Percentiles rank a stretch among this genome's conserved stretches.
Evolutionary conservation across 1,139 yeast species (phyloP).

Genomic region (Hyphopichia buzzinii): DNA sequence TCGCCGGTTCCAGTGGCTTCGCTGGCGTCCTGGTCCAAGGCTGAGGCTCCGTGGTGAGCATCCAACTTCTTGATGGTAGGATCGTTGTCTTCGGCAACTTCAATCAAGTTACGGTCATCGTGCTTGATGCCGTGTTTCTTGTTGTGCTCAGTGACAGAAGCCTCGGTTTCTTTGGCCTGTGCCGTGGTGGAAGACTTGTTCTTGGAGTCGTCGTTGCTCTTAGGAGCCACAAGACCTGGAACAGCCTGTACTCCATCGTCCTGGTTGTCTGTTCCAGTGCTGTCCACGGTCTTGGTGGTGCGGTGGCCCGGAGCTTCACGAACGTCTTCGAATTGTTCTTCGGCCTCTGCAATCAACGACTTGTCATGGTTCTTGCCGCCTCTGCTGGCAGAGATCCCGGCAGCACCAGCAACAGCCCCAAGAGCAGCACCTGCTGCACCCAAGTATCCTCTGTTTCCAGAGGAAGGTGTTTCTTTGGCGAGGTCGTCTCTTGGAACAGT

Average conservation of each 20-base stretch:
- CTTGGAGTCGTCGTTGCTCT: constrained; percentile 7
- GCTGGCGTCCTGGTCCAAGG: constrained; percentile 9
- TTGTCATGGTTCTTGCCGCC: constrained; percentile 10
- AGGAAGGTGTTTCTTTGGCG: constrained; percentile 2
- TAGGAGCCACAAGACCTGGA: constrained; percentile 2
- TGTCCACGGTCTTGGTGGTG: constrained; percentile 5
- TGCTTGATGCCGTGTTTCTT: constrained; percentile 25
- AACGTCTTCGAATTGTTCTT: constrained; percentile 19
- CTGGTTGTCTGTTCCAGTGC: constrained; percentile 1
- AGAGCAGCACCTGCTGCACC: constrained; percentile 21
- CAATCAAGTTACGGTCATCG: constrained; percentile 26
- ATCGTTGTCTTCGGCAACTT: constrained; percentile 24
- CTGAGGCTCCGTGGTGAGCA: constrained; percentile 14
- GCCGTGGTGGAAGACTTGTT: constrained; percentile 9
- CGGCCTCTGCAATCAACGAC: constrained; percentile 21
- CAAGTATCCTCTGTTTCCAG: constrained; percentile 3
- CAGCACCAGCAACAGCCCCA: constrained; percentile 25
- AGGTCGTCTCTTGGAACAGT: constrained; percentile 5
- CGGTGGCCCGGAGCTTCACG: constrained; percentile 19
- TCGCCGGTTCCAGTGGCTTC: constrained; percentile 3
- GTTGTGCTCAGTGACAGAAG: constrained; percentile 25
- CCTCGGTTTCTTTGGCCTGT: constrained; percentile 15
- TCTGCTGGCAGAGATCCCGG: constrained; percentile 15
- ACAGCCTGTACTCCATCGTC: constrained; percentile 10
- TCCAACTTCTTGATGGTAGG: constrained; percentile 19